Evolutionary conservation across 2,329 filamentous ascomycete species (phyloP).

Genomic region (Diaporthe citrichinensis): DNA sequence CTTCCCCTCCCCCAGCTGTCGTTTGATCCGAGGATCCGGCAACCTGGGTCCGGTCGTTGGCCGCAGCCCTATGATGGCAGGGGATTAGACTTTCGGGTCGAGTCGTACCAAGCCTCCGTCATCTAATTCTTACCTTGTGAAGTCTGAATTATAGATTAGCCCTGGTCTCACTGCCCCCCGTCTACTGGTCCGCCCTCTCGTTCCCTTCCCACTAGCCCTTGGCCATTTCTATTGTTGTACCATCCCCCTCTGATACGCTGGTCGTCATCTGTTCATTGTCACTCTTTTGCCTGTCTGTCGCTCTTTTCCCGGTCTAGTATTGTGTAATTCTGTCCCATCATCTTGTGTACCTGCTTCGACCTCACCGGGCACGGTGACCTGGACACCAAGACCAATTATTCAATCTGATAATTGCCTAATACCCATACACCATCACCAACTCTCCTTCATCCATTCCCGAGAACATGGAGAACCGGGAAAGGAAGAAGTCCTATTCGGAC

Average conservation of each 20-base stretch:
- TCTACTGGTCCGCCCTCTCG: neutral
- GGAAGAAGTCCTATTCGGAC: slow-evolving; percentile 37
- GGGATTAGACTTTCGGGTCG: slow-evolving; percentile 9
- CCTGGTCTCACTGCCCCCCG: slow-evolving; percentile 23
- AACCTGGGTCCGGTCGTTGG: slow-evolving; percentile 1
- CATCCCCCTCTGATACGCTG: slow-evolving; percentile 18
- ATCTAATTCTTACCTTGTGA: slow-evolving; percentile 29
- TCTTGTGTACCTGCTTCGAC: slow-evolving; percentile 10
- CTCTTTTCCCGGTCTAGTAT: neutral
- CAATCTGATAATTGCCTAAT: slow-evolving; percentile 24
- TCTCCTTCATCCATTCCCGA: neutral
- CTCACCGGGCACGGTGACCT: slow-evolving; percentile 24
- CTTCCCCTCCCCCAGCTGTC: slow-evolving; percentile 10
- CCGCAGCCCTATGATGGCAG: slow-evolving; percentile 12
- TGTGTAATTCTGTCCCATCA: neutral
- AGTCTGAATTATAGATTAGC: slow-evolving; percentile 23
- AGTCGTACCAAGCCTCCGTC: slow-evolving; percentile 13
- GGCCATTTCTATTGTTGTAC: slow-evolving; percentile 31
- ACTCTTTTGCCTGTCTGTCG: slow-evolving; percentile 17
- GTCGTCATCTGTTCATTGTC: slow-evolving; percentile 24
- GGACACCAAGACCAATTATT: slow-evolving; percentile 3
- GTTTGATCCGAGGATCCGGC: slow-evolving; percentile 32
- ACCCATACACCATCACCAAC: slow-evolving; percentile 1
- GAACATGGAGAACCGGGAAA: slow-evolving; percentile 9
- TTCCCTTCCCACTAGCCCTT: slow-evolving; percentile 15